Evolutionary conservation across 129 eudicot genomes (phyloP).

Genomic region (Cynara cardunculus): DNA sequence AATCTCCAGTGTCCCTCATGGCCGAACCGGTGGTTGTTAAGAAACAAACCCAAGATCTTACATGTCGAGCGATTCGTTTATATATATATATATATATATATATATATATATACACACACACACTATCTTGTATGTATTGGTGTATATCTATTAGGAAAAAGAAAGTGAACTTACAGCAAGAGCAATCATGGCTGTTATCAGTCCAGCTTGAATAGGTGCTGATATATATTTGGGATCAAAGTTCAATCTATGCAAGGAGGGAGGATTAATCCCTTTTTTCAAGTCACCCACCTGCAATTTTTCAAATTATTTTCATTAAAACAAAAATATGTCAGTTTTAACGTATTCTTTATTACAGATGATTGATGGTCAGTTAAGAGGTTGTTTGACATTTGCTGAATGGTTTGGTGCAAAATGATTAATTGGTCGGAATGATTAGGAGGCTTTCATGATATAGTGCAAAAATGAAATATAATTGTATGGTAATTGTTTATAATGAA

Average conservation of each 20-base stretch:
- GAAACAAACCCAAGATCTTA: not conserved
- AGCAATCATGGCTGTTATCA: slow-evolving; percentile 69
- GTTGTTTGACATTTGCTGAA: too few relatives aligned
- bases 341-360: not conserved
- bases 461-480: too few relatives aligned
- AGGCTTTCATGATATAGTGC: too few relatives aligned
- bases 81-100: too few relatives aligned
- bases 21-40: not conserved
- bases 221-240: slow-evolving; percentile 62
- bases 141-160: not conserved
- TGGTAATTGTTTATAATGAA: too few relatives aligned
- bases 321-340: not conserved
- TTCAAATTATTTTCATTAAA: not conserved
- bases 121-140: not conserved
- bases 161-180: slow-evolving; percentile 60
- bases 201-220: slow-evolving; percentile 73
- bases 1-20: too few relatives aligned
- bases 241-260: slow-evolving; percentile 40
- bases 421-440: too few relatives aligned
- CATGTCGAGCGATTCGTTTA: not conserved
- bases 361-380: not conserved
- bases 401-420: too few relatives aligned
- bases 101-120: too few relatives aligned
- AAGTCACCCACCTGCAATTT: slow-evolving; percentile 61
- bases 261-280: slow-evolving; percentile 71